These are phyloP conservation scores for Mimosa bimucronata DNA, from an alignment of 306 rosid species.

Conservation along the genomic window DNA sequence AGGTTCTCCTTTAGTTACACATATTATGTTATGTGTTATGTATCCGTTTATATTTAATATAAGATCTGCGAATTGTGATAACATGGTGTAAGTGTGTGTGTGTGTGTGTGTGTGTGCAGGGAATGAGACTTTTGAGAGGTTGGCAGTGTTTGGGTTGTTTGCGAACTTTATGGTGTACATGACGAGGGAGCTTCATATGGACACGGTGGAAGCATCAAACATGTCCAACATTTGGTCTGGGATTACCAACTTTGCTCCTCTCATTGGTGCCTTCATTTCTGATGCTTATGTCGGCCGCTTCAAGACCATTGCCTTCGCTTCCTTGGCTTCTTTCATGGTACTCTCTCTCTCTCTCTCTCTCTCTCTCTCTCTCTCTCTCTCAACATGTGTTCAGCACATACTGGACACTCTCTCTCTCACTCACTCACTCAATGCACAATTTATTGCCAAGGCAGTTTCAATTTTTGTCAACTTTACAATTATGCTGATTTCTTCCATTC, in stretches of 20 bases:
- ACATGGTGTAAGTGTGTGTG: background rate
- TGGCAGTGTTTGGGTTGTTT: constrained; percentile 72
- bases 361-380: background rate
- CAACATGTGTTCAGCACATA: no score
- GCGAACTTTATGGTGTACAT: constrained; percentile 82
- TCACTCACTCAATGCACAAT: background rate
- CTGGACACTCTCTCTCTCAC: background rate
- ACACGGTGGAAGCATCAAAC: constrained; percentile 69
- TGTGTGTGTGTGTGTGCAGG: background rate
- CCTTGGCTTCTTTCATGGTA: constrained; percentile 61
- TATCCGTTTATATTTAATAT: no score
- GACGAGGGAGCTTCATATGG: constrained; percentile 58
- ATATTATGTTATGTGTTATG: no score
- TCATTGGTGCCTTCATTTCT: constrained; percentile 78
- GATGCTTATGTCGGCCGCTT: constrained; percentile 80
- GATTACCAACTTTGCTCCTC: constrained; percentile 57
- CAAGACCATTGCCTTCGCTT: constrained; percentile 63
- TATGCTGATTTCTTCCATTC: no score
- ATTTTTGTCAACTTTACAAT: no score
- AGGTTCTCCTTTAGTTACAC: constrained; percentile 42
- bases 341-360: background rate
- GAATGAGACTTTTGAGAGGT: constrained; percentile 64
- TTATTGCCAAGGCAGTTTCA: no score
- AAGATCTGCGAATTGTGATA: background rate
- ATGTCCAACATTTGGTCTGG: constrained; percentile 61